Evolutionary conservation across 768 basidiomycete species (phyloP), one percentile per base, ranked within the genome.

Genomic region (Clitopilus passeckerianus): DNA sequence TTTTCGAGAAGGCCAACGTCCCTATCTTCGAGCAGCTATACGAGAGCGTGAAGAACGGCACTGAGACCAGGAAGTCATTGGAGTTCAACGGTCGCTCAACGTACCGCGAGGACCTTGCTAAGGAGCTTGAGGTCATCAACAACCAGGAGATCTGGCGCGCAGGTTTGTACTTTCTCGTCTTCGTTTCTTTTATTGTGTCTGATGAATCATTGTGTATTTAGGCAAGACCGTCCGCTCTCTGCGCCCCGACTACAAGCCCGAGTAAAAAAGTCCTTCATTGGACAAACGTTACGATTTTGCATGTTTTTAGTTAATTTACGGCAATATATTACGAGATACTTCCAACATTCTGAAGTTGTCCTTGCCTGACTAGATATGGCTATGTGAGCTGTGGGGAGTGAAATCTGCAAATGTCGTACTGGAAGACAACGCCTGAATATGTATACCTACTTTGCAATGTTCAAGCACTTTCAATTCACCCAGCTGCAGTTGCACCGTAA

Each of bases 131-230:
- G 70, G 93, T 91, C 74, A 98, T 99, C 69, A 88, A 98, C 77
- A 86, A 93, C 75, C 96, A 98, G 77, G 96, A 98, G 81, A 98
- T 98, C 74, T 98, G 96, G 96, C 81, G 93, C 61, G 95, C 96
- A 63, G 95, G 89, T 85, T 70, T 61, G 83, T 74, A 14, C 20
- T 50, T 41, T 5, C 2, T 9, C n/a, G n/a, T n/a, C 34, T 56
- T 7, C 20, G 10, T 12, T 65, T 34, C 22, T 14, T 6, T 52
- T 24, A 55, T 20, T 23, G 15, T 60, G 16, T 41, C 53, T 33
- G 59, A 50, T 27, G 44, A 34, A 53, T 55, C n/a, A 35, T 30
- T 57, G 16, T 63, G 20, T 53, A 57, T n/a, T 64, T 60, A 83
- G 89, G 95, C 77, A 95, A 96, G 82, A 85, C 85, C 61, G 95